These are phyloP conservation scores for Taphrina betulina DNA, from an alignment of 1,139 yeast species.

Conservation along the genomic window DNA sequence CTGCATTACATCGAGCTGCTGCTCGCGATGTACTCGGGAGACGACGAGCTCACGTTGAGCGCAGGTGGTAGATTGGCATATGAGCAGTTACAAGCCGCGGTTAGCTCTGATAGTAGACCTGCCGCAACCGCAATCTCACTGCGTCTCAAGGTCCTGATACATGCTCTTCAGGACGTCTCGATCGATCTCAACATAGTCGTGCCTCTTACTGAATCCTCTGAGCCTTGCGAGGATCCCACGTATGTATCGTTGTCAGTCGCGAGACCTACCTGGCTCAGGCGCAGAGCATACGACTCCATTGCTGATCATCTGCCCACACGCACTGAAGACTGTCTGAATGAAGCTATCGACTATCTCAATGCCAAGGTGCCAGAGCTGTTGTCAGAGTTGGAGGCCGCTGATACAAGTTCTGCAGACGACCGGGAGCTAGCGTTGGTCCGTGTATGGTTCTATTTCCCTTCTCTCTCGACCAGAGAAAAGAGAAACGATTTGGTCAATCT, in stretches of 20 bases:
- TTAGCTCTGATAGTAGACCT: no score
- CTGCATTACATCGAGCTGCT: background rate
- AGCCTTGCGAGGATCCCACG: no score
- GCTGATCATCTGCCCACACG: slow-evolving; percentile 3
- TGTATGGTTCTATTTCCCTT: slow-evolving; percentile 30
- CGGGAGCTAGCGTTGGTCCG: slow-evolving; percentile 2
- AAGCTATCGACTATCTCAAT: slow-evolving; percentile 8
- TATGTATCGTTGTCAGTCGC: background rate
- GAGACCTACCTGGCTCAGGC: slow-evolving; percentile 9
- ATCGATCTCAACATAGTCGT: background rate
- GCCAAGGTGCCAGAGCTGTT: background rate
- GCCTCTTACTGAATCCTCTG: background rate
- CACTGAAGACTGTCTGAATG: background rate
- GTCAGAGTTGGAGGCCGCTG: background rate
- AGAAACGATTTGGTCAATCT: slow-evolving; percentile 15
- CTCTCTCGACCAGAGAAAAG: slow-evolving; percentile 29
- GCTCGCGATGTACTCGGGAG: slow-evolving; percentile 10
- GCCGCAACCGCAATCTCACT: background rate
- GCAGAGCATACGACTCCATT: slow-evolving; percentile 5
- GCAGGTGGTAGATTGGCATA: background rate
- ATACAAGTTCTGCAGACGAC: background rate
- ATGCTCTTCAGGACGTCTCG: background rate
- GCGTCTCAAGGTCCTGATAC: background rate
- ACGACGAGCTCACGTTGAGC: background rate
- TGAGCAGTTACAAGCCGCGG: no score